Evolutionary conservation across 805 yeast species (phyloP), one percentile per base, ranked within the genome.

Genomic region (Priceomyces fermenticarens): DNA sequence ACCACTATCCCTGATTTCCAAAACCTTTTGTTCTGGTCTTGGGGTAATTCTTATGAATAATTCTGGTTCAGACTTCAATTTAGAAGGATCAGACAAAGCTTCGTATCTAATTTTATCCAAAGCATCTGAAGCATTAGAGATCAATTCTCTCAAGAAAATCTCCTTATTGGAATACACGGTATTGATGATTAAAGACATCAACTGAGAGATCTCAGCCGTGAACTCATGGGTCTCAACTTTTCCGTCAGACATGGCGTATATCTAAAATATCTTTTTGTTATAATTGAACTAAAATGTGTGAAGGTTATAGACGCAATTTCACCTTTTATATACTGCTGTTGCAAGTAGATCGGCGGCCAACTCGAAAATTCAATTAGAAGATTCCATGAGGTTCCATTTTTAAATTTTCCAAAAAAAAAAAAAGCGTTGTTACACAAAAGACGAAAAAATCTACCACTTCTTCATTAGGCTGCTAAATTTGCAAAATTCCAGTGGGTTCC

Each of bases 161-260:
- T 93, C 99, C 79, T 93, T 93, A 85, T 93, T 93, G 41, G 99
- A 93, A 76, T 93, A 93, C 62, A 93, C 99, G 43, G 99, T 93
- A 88, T 93, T 93, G 77, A 93, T 93, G 89, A 93, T 88, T 81
- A 93, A 83, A 72, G 97, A 88, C 98, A 93, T 85, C 83, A 93
- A 81, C 95, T 93, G 99, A 85, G 98, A 88, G 74, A 93, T 93
- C 89, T 93, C 99, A 81, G 99, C 99, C 74, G 95, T 97, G 75
- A 93, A 93, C 79, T 91, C 98, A 68, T 80, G 88, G 45, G 95
- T 84, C 78, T 86, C 95, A 63, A 81, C 67, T 58, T 70, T 70
- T 39, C 54, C 54, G 73, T 75, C 69, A 54, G 81, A 64, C 83
- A 78, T 78, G 38, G 47, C 67, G 31, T 10, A 35, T 35, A 35